These are phyloP conservation scores for Kockovaella imperatae DNA, from an alignment of 768 basidiomycete genomes.

Conservation along the genomic window DNA sequence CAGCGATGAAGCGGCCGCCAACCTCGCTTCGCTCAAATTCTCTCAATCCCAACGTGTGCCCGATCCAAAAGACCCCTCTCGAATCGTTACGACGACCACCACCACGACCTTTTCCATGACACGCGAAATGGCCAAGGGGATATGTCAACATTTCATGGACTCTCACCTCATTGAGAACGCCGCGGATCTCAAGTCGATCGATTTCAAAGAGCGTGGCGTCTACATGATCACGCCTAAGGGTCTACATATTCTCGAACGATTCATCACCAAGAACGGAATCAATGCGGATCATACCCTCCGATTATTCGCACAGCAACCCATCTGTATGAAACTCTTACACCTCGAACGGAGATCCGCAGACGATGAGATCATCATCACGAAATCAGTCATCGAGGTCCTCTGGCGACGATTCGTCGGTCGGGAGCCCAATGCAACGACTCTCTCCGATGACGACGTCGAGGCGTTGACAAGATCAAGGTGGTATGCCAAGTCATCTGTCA, in stretches of 20 bases:
- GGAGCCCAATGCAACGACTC: slow-evolving; percentile 59
- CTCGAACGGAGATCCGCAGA: slow-evolving; percentile 85
- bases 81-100: slow-evolving; percentile 97
- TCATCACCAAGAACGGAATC: slow-evolving; percentile 99
- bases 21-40: slow-evolving; percentile 91
- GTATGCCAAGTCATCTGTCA: slow-evolving; percentile 16
- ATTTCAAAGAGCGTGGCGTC: slow-evolving; percentile 96
- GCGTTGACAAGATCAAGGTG: slow-evolving; percentile 49
- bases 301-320: slow-evolving; percentile 85
- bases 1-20: slow-evolving; percentile 90
- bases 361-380: slow-evolving; percentile 95
- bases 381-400: slow-evolving; percentile 84
- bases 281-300: slow-evolving; percentile 82
- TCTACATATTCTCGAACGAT: slow-evolving; percentile 96
- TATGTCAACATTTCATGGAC: slow-evolving; percentile 99
- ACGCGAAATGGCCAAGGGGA: slow-evolving; percentile 98
- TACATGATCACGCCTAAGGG: slow-evolving; percentile 96
- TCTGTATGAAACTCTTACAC: slow-evolving; percentile 94
- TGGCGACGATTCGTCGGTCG: slow-evolving; percentile 93
- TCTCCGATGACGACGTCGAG: slow-evolving; percentile 64
- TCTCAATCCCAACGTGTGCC: slow-evolving; percentile 97
- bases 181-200: slow-evolving; percentile 72
- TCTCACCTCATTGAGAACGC: slow-evolving; percentile 96
- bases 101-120: slow-evolving; percentile 99
- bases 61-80: slow-evolving; percentile 94